Percentiles rank a stretch among this genome's conserved stretches.
phyloP scores from a whole-genome alignment of 1,139 yeast species.

The Geotrichum carabidarum region DNA sequence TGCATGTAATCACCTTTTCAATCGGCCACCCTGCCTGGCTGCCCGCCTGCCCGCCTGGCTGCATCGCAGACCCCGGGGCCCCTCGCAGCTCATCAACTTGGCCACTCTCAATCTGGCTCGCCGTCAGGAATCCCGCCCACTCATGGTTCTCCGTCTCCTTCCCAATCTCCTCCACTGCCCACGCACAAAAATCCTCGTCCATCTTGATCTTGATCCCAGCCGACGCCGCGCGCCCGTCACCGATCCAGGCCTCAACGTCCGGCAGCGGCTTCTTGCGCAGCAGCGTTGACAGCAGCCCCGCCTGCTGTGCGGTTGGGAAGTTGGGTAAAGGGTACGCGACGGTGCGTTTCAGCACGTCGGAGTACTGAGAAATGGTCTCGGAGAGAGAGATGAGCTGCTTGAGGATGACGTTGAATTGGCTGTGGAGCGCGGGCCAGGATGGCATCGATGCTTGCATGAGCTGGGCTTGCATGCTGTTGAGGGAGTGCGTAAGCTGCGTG shows the following conservation, averaged over 20 bases:
- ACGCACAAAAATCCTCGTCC: slow-evolving; percentile 39
- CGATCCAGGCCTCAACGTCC: slow-evolving; percentile 84
- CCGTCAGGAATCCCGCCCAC: slow-evolving; percentile 57
- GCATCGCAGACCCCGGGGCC: slow-evolving; percentile 11
- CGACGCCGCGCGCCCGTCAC: slow-evolving; percentile 37
- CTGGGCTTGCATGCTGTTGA: slow-evolving; percentile 34
- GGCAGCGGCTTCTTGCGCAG: slow-evolving; percentile 83
- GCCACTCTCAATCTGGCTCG: slow-evolving; percentile 49
- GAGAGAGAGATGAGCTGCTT: slow-evolving; percentile 78
- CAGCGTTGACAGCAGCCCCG: slow-evolving; percentile 73
- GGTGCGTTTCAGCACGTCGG: slow-evolving; percentile 55
- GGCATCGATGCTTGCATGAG: slow-evolving; percentile 37
- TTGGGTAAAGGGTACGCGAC: slow-evolving; percentile 77
- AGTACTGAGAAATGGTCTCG: slow-evolving; percentile 56
- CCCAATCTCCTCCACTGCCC: slow-evolving; percentile 56
- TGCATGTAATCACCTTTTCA: slow-evolving; percentile 30
- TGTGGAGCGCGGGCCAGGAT: slow-evolving; percentile 55
- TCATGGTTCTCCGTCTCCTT: slow-evolving; percentile 53
- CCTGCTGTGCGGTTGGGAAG: slow-evolving; percentile 81
- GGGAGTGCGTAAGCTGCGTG: slow-evolving; percentile 45
- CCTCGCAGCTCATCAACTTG: slow-evolving; percentile 24
- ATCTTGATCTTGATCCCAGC: slow-evolving; percentile 12
- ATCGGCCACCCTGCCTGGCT: slow-evolving; percentile 28
- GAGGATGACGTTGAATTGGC: slow-evolving; percentile 74
- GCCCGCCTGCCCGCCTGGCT: background rate